Conservation (phyloP, 164 flowering plant species). For the Nymphaea thermarum region DNA sequence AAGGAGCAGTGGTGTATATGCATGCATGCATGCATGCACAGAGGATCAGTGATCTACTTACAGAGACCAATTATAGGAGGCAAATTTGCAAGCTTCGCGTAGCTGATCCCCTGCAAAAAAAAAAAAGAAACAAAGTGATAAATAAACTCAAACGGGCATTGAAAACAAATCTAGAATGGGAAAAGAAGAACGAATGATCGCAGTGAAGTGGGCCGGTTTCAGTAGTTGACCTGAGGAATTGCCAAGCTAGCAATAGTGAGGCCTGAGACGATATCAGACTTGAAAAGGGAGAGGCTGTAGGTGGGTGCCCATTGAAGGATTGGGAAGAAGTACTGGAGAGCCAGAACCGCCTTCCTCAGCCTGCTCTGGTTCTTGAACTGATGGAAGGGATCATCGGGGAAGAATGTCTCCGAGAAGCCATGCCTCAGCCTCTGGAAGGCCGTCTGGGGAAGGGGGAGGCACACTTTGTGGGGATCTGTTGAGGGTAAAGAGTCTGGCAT, state of each 20-base stretch:
- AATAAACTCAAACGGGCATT: background rate
- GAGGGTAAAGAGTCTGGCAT: constrained; percentile 5
- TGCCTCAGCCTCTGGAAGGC: constrained; percentile 44
- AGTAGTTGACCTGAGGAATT: constrained; percentile 35
- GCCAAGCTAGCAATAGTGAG: constrained; percentile 65
- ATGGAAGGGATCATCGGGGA: constrained; percentile 84
- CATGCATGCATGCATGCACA: background rate
- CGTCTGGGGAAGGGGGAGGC: constrained; percentile 47
- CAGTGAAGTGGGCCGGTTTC: background rate
- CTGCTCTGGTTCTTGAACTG: constrained; percentile 52
- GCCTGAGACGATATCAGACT: constrained; percentile 48
- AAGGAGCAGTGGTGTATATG: no score
- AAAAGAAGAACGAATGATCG: background rate
- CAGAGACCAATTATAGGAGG: constrained; percentile 59
- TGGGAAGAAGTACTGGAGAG: constrained; percentile 70
- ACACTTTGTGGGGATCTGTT: constrained; percentile 42
- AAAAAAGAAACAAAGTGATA: background rate
- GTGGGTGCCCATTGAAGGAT: constrained; percentile 47
- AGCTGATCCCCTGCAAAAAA: constrained; percentile 44
- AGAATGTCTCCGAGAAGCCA: constrained; percentile 59
- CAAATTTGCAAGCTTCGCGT: constrained; percentile 53
- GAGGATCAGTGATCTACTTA: constrained; percentile 15
- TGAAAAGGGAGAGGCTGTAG: constrained; percentile 24
- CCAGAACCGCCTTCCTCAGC: constrained; percentile 32
- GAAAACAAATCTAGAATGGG: background rate